These are phyloP conservation scores for Rhododendron ovatum DNA, from an alignment of 148 eudicot genomes.

Conservation along the genomic window DNA sequence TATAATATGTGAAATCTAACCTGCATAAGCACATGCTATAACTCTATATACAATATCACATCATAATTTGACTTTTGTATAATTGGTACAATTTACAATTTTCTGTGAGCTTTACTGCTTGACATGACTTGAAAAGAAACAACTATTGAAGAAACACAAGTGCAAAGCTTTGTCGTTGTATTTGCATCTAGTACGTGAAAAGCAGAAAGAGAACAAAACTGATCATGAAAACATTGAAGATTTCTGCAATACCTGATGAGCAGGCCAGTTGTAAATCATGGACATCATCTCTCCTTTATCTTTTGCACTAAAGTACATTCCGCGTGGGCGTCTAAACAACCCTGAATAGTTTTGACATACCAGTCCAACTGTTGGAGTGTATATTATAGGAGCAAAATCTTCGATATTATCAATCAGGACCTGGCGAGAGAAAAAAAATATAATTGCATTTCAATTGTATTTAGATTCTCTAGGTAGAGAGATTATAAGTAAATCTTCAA, in stretches of 20 bases:
- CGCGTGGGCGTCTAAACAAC: conserved; percentile 97
- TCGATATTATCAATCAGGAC: conserved; percentile 84
- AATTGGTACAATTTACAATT: background rate
- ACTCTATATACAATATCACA: background rate
- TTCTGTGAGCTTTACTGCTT: background rate
- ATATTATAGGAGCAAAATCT: conserved; percentile 81
- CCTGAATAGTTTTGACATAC: conserved; percentile 99
- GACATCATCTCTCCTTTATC: conserved; percentile 99
- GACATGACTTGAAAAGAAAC: background rate
- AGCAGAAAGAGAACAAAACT: background rate
- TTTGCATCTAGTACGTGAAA: background rate
- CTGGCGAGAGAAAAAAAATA: conserved; percentile 38
- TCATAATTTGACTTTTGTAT: background rate
- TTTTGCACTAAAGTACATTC: conserved; percentile 98
- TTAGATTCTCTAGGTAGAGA: background rate
- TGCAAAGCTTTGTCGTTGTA: background rate
- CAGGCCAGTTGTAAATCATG: conserved; percentile 89
- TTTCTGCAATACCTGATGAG: conserved; percentile 49
- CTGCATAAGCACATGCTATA: background rate
- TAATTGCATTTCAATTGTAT: conserved; percentile 19
- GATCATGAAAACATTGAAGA: background rate
- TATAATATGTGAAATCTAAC: background rate
- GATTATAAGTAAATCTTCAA: background rate
- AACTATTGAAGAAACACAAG: background rate
- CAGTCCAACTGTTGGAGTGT: conserved; percentile 98